Evolutionary conservation across 352 stramenopile species (phyloP), one percentile per base, ranked within the genome.

Genomic region (Phytophthora melonis): DNA sequence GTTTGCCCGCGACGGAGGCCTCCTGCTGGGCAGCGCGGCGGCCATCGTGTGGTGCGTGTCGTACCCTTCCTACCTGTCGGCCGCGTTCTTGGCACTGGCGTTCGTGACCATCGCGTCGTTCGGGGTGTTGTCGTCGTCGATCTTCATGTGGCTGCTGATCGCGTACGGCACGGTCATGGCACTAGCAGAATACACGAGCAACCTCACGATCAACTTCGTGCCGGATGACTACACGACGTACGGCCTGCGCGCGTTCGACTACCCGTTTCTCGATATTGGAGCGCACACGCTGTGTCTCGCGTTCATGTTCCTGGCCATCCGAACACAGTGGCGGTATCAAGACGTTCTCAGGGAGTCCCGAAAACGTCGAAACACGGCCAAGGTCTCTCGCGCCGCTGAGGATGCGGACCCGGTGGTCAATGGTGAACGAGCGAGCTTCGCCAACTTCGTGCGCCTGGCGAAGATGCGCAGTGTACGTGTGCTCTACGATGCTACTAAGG

Each of bases 221-320:
- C 36, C 64, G 1, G 73, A 63, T 6, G 77, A 90, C 59, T 93
- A 89, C 69, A 79, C 82, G 14, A 75, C 63, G 25, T 92, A 90
- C 63, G 88, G 88, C 4, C 66, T 95, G 50, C 79, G 84, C 14
- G 70, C 75, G n/a, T 94, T 94, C 59, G 70, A 93, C 52, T 93
- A 93, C 36, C 86, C 86, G 27, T 89, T 92, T 58, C 63, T 95
- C 3, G 88, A 97, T 67, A 79, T 95, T 7, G 84, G 79, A 19
- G 77, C 87, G 10, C 90, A 97, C 62, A 94, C 92, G 27, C 60
- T 92, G 23, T 94, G 86, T 52, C 74, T 95, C 16, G 72, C 92
- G 16, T 80, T 94, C 61, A 93, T 97, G 50, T 94, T 86, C 72
- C 68, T 89, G n/a, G 89, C 87, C 2, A 93, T 93, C 69, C 87